Evolutionary conservation across 2,329 filamentous ascomycete genomes (phyloP).

Genomic region (Pestalotiopsis sp.): DNA sequence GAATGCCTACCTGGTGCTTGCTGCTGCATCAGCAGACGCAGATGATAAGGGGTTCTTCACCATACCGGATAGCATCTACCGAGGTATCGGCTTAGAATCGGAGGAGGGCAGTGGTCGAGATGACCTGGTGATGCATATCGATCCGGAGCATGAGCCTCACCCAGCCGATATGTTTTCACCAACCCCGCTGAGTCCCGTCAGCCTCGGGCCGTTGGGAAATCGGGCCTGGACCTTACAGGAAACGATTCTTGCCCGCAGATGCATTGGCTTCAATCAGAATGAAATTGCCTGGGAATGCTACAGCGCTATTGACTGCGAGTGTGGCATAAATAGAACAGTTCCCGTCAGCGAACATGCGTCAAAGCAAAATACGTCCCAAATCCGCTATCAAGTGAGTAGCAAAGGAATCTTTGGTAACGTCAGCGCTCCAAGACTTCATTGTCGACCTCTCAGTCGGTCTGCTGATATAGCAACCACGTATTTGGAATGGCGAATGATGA

Average conservation of each 20-base stretch:
- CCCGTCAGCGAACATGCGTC: neutral
- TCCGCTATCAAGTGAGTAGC: neutral
- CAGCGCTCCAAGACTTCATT: neutral
- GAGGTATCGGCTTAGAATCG: neutral
- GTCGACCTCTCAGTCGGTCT: neutral
- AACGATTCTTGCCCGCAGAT: neutral
- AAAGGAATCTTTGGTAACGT: neutral
- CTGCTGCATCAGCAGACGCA: neutral
- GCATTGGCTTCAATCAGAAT: neutral
- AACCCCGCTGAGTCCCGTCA: neutral
- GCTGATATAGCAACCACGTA: neutral
- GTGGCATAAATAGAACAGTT: neutral
- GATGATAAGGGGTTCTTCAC: neutral
- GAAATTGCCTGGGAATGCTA: neutral
- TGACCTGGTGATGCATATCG: neutral
- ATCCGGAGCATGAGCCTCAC: neutral
- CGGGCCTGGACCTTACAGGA: neutral
- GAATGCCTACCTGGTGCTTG: neutral
- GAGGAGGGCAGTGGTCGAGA: neutral
- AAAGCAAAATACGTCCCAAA: neutral
- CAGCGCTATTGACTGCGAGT: neutral
- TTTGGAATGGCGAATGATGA: neutral
- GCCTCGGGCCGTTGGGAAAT: neutral
- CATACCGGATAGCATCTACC: neutral
- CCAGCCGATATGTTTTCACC: neutral